Base-by-base conservation (phyloP, 2,329 filamentous ascomycete species). In the Fusarium zealandicum region DNA sequence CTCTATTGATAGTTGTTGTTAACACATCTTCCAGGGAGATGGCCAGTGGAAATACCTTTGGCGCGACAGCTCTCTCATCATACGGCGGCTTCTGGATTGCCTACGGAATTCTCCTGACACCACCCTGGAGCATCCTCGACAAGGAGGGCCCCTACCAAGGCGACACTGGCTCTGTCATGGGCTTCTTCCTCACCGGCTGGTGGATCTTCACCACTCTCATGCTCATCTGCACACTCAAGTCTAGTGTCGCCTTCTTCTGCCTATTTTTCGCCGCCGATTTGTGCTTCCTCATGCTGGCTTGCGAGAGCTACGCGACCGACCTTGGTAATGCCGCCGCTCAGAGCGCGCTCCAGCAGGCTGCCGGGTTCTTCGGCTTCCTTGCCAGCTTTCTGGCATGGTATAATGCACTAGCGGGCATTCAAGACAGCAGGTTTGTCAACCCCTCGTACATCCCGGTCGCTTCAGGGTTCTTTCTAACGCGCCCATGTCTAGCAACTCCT, bases 351-450 rank as follows among this genome's bases (percentile, higher is more conserved):
- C 84, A 84, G 68, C 88, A 87, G 73, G 84, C 88, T 5, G 90
- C 89, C 61, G 91, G 90, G 46, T 81, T 86, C 57, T 93, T 93
- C 69, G 90, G 90, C 18, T 80, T 95, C 57, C 67, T 93, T 5
- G 85, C 90, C 1, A 89, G 90, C 1, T 93, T 95, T 72, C 70
- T 90, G 48, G 90, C 90, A 4, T 95, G 91, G 91, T 95, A 93
- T 76, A 92, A 91, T 68, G 90, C 90, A 36, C 80, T 93, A 55
- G 90, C 90, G 44, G 90, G 90, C 84, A 84, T 95, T 58, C 87
- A 88, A 59, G 90, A 95, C 67, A 81, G 84, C 86, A 70, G 66
- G 81, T 76, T 35, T 32, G 37, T 35, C 33, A 32, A 51, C 12
- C 43, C 51, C 52, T 51, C n/a, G 35, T n/a, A 44, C 25, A 48